Conservation (phyloP, 1,139 yeast species). For the Diutina rugosa region DNA sequence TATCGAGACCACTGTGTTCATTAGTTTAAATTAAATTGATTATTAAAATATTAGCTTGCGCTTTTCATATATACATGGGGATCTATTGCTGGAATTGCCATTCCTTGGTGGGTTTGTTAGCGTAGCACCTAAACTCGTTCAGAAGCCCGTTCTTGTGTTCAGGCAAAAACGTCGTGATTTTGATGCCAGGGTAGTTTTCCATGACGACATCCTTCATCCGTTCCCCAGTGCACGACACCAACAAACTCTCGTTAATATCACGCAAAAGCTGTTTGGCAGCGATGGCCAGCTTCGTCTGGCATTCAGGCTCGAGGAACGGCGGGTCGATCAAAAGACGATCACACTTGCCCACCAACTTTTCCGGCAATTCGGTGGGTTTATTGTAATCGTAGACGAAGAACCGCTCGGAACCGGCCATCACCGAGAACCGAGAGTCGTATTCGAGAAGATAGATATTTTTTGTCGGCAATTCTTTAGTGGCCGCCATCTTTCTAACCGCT, state of each 20-base stretch:
- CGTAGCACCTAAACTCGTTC: constrained; percentile 80
- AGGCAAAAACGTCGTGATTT: constrained; percentile 56
- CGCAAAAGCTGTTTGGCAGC: constrained; percentile 54
- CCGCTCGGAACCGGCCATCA: constrained; percentile 53
- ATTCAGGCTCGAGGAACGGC: constrained; percentile 70
- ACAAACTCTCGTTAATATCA: constrained; percentile 18
- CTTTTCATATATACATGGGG: neutral
- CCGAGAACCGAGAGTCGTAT: constrained; percentile 60
- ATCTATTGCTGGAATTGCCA: neutral
- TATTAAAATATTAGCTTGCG: neutral
- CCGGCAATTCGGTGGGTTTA: constrained; percentile 52
- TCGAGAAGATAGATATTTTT: constrained; percentile 63
- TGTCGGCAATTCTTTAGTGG: constrained; percentile 41
- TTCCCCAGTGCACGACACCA: constrained; percentile 78
- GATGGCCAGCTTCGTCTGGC: constrained; percentile 62
- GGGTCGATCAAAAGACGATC: constrained; percentile 79
- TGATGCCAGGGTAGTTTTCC: constrained; percentile 50
- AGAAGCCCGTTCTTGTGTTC: constrained; percentile 77
- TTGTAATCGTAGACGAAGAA: constrained; percentile 70
- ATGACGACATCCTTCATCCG: constrained; percentile 57
- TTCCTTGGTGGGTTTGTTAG: constrained; percentile 12
- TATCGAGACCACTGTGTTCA: neutral
- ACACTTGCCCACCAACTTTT: constrained; percentile 42
- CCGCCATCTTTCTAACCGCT: constrained; percentile 46
- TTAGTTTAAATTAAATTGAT: neutral